These are phyloP conservation scores for Cercophora sp. DNA, from an alignment of 495 filamentous ascomycete genomes.

Conservation along the genomic window DNA sequence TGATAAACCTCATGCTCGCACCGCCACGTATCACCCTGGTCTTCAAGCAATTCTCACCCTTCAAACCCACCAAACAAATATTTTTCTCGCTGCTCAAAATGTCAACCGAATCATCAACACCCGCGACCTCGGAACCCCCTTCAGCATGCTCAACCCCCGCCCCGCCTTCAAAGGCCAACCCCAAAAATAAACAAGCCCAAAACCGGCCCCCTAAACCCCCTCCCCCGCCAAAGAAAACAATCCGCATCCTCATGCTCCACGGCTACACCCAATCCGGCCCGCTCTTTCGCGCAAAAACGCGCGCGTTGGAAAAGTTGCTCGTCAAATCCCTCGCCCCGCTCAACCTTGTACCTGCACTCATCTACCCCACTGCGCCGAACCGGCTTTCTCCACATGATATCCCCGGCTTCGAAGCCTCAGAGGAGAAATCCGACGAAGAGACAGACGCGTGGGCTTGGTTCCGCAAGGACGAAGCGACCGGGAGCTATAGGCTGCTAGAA, in stretches of 20 bases:
- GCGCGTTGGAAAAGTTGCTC: constrained; percentile 77
- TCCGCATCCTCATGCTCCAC: constrained; percentile 57
- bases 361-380: constrained; percentile 61
- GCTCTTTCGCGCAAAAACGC: constrained; percentile 84
- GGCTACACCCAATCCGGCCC: constrained; percentile 87
- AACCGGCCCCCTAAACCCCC: not conserved
- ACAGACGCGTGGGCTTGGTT: constrained; percentile 82
- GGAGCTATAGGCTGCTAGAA: constrained; percentile 62
- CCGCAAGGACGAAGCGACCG: constrained; percentile 57
- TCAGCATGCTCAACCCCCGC: not conserved
- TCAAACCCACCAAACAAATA: not conserved
- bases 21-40: no score
- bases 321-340: constrained; percentile 63
- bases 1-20: no score
- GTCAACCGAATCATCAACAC: no score
- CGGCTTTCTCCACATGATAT: constrained; percentile 64
- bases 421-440: constrained; percentile 29
- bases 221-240: constrained; percentile 30
- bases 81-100: not conserved
- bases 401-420: constrained; percentile 55
- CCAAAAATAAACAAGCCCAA: not conserved
- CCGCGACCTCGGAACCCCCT: not conserved
- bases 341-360: constrained; percentile 51
- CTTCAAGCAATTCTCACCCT: not conserved
- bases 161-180: not conserved